A percentile compares a stretch with the other conserved stretches of the same genome.
phyloP scores from a whole-genome alignment of 1,139 yeast genomes.

The Maudiozyma humilis region DNA sequence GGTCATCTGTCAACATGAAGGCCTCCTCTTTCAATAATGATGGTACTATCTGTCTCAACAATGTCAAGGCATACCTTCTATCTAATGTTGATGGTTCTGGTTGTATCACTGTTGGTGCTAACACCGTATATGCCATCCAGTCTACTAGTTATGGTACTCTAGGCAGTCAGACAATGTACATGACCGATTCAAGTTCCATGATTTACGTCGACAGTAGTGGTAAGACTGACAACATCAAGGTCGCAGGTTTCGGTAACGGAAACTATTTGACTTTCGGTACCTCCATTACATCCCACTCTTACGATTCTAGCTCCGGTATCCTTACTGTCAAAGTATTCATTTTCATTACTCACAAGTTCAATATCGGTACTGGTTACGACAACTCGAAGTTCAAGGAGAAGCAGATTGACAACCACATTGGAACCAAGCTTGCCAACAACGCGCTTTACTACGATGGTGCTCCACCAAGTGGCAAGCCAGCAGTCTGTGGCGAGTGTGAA shows the following conservation, averaged over 20 bases:
- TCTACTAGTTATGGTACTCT: conserved; percentile 6
- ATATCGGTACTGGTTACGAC: conserved; percentile 16
- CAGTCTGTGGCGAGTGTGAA: conserved; percentile 11
- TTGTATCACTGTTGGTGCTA: conserved; percentile 14
- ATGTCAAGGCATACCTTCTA: conserved; percentile 8
- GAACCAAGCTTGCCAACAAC: conserved; percentile 8
- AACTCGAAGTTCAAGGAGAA: conserved; percentile 7
- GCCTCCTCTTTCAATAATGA: conserved; percentile 9
- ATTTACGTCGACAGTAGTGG: conserved; percentile 13
- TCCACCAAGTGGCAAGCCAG: conserved; percentile 8
- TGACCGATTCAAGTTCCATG: conserved; percentile 12
- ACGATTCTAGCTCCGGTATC: conserved; percentile 12
- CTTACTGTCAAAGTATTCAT: conserved; percentile 9
- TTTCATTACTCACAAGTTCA: conserved; percentile 8
- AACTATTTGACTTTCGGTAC: conserved; percentile 11
- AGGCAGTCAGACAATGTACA: conserved; percentile 13
- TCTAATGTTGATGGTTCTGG: conserved; percentile 14
- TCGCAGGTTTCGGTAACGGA: conserved; percentile 13
- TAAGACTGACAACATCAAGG: conserved; percentile 10
- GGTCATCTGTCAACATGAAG: conserved; percentile 9
- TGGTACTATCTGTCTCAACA: conserved; percentile 15
- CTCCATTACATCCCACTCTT: conserved; percentile 8
- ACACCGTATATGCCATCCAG: conserved; percentile 11
- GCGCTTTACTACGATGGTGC: conserved; percentile 12
- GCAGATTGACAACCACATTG: conserved; percentile 8